Evolutionary conservation across 106 monocot genomes (phyloP).

Genomic region (Acorus gramineus): DNA sequence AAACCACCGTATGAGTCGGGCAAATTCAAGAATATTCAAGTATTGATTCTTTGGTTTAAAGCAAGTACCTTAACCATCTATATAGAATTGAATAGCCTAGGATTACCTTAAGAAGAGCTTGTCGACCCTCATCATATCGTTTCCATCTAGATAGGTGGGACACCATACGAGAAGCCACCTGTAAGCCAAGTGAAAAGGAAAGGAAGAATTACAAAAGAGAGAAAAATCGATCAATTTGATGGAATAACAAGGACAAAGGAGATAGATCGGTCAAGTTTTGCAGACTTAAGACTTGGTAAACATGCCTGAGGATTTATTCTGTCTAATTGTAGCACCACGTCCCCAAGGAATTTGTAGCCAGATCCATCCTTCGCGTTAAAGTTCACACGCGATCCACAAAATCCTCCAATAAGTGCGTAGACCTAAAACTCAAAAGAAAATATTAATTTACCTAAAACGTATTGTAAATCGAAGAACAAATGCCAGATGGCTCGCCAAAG

Average conservation of each 20-base stretch:
- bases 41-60: too few species aligned
- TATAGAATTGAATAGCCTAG: too few species aligned
- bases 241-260: not conserved
- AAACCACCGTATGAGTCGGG: too few species aligned
- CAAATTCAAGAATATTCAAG: too few species aligned
- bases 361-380: constrained; percentile 98
- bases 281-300: not conserved
- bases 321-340: constrained; percentile 81
- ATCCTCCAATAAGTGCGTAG: constrained; percentile 89
- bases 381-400: constrained; percentile 84
- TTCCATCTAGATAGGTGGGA: constrained; percentile 92
- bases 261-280: not conserved
- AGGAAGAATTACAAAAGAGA: not conserved
- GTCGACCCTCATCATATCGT: constrained; percentile 75
- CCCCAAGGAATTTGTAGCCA: constrained; percentile 92
- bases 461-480: too few species aligned
- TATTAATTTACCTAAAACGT: too few species aligned
- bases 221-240: too few species aligned
- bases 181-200: not conserved
- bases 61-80: too few species aligned
- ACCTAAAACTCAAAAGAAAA: constrained; percentile 37
- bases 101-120: constrained; percentile 78
- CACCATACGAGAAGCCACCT: constrained; percentile 98
- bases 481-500: too few species aligned
- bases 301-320: constrained; percentile 90